Percentiles rank a stretch among this genome's conserved stretches.
Evolutionary conservation across 331 rosid species (phyloP).

Genomic region (Malus hybrid): DNA sequence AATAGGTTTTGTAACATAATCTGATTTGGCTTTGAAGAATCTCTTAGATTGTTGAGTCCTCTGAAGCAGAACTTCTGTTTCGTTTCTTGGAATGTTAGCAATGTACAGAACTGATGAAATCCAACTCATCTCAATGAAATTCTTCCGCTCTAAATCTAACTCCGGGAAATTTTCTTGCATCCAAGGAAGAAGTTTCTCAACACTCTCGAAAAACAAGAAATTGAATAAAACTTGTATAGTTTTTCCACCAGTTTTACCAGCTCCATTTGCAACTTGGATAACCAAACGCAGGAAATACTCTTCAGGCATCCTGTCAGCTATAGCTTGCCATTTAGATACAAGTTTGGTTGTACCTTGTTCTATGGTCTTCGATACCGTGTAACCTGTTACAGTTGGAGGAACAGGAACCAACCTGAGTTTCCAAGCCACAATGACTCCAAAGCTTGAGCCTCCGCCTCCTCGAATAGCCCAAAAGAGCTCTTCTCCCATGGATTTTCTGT

Average conservation of each 20-base stretch:
- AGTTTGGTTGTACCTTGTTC: constrained; percentile 16
- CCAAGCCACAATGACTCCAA: constrained; percentile 30
- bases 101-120: constrained; percentile 16
- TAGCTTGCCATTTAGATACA: constrained; percentile 22
- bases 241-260: not conserved
- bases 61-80: constrained; percentile 10
- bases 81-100: constrained; percentile 1
- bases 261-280: not conserved
- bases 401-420: constrained; percentile 19
- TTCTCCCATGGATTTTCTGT: no score
- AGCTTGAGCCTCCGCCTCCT: no score
- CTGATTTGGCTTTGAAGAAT: constrained; percentile 25
- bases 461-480: no score
- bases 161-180: constrained; percentile 20
- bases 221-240: constrained; percentile 9
- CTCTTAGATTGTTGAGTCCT: not conserved
- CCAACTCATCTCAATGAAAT: constrained; percentile 31
- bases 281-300: constrained; percentile 7
- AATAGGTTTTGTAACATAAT: constrained; percentile 18
- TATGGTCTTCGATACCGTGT: not conserved
- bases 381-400: constrained; percentile 22
- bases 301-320: constrained; percentile 13
- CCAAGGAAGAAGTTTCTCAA: not conserved
- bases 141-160: constrained; percentile 2
- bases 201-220: constrained; percentile 18